Base-by-base conservation (phyloP, 2,329 filamentous ascomycete species). In the Claviceps spartinae region DNA sequence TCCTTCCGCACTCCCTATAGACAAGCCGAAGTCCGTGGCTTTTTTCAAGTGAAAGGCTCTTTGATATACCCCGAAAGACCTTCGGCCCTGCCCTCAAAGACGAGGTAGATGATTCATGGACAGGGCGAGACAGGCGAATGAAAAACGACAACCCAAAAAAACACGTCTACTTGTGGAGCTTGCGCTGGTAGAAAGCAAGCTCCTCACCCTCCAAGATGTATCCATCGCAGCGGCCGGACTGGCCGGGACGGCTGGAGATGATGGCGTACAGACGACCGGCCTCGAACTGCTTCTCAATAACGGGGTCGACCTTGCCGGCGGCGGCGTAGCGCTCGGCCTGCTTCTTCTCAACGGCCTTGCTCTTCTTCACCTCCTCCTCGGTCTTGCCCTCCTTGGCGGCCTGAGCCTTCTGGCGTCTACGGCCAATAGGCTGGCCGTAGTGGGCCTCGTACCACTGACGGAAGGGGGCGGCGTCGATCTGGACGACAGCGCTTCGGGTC, bases 361-460 rank as follows among this genome's bases (percentile, higher is more conserved):
- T 89, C 86, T 95, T 96, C 86, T 95, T 94, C 64, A 71, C 72
- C 65, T 84, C 81, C 75, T 88, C 77, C 65, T 76, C 73, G 60
- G 77, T 71, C 71, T 81, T 80, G 65, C 77, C 77, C 66, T 77
- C 72, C 66, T 74, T 72, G 70, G 76, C 67, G 54, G 67, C 67
- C 69, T 72, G 76, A 75, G 94, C 90, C 73, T 84, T 80, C 80
- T 95, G 89, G 77, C 90, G 88, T 76, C 85, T 86, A 67, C 90
- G 87, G 72, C 93, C 93, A 60, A 98, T 71, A 66, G 79, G 66
- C 75, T 88, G 81, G 71, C 93, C 93, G 82, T 98, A 98, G 86
- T 98, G 93, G 64, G 93, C 88, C 84, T 98, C 93, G 78, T 95
- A 98, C 93, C 93, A 98, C 79, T 97, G 91, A 73, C 93, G 83